Evolutionary conservation across 192 early-diverging fungal species (phyloP).

Genomic region (Chytriomyces confervae): DNA sequence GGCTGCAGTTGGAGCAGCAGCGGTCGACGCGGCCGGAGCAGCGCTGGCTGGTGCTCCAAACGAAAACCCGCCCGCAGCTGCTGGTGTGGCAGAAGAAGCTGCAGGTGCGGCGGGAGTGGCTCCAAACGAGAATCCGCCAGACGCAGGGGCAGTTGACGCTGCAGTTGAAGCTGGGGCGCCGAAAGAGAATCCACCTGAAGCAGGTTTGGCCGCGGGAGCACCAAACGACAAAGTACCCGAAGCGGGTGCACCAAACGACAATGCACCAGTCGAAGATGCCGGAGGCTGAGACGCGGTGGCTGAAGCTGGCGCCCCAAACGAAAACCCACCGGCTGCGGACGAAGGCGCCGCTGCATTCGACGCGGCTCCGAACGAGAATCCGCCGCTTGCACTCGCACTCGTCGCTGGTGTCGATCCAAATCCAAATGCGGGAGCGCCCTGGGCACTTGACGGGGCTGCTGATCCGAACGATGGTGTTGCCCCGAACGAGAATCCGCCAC

Average conservation of each 20-base stretch:
- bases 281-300: neutral
- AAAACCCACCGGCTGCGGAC: no score
- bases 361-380: neutral
- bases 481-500: slow-evolving; percentile 21
- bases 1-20: neutral
- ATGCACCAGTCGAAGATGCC: no score
- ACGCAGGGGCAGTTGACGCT: neutral
- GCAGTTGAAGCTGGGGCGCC: slow-evolving; percentile 25
- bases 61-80: slow-evolving; percentile 14
- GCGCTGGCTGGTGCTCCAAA: slow-evolving; percentile 27
- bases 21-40: slow-evolving; percentile 8
- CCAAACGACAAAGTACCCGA: neutral
- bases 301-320: slow-evolving; percentile 20
- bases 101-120: slow-evolving; percentile 14
- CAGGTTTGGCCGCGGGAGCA: slow-evolving; percentile 19
- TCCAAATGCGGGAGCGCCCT: neutral
- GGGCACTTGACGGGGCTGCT: neutral
- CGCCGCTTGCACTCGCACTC: neutral
- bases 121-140: slow-evolving; percentile 3
- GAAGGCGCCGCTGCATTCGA: no score
- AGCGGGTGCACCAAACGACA: neutral
- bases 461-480: slow-evolving; percentile 4
- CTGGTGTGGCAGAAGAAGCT: neutral
- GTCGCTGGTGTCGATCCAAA: slow-evolving; percentile 26
- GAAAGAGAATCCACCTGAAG: slow-evolving; percentile 20